Percentiles rank a stretch among this genome's conserved stretches.
Conservation (phyloP, 176 grass and related monocot genomes). For the Triticum urartu region DNA sequence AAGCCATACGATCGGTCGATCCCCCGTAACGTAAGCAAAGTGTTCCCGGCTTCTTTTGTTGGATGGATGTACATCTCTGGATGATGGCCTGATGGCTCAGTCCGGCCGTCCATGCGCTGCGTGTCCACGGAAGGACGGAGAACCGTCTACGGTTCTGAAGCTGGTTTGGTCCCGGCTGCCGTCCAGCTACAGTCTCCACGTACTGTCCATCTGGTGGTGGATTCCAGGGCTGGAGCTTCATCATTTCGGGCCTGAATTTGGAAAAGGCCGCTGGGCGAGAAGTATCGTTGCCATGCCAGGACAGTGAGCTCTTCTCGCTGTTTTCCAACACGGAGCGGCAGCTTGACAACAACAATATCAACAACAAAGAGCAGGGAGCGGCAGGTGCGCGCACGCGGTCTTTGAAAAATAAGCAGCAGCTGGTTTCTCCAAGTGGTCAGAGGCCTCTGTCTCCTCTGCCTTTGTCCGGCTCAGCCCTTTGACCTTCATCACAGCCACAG, state of each 20-base stretch:
- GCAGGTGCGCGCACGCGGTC: background rate
- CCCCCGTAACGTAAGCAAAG: constrained; percentile 45
- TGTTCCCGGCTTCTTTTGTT: background rate
- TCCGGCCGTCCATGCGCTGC: background rate
- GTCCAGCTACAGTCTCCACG: background rate
- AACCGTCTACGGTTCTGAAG: background rate
- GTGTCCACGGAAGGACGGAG: background rate
- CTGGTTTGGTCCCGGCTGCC: background rate
- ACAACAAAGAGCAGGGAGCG: background rate
- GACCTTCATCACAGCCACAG: background rate
- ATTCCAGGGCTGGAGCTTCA: background rate
- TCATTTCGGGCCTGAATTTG: constrained; percentile 1
- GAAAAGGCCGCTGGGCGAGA: background rate
- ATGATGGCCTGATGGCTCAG: constrained; percentile 42
- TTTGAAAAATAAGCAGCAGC: background rate
- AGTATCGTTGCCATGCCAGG: background rate
- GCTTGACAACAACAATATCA: too few relatives aligned
- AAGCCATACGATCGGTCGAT: background rate
- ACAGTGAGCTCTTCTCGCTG: background rate
- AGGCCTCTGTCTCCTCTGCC: constrained; percentile 15
- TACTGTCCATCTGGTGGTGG: background rate
- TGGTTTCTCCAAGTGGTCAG: background rate
- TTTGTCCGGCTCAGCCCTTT: constrained; percentile 38
- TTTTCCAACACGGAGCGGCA: background rate
- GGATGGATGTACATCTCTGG: background rate